phyloP scores from a whole-genome alignment of 1,139 yeast genomes.

The Fermentozyma sake region DNA sequence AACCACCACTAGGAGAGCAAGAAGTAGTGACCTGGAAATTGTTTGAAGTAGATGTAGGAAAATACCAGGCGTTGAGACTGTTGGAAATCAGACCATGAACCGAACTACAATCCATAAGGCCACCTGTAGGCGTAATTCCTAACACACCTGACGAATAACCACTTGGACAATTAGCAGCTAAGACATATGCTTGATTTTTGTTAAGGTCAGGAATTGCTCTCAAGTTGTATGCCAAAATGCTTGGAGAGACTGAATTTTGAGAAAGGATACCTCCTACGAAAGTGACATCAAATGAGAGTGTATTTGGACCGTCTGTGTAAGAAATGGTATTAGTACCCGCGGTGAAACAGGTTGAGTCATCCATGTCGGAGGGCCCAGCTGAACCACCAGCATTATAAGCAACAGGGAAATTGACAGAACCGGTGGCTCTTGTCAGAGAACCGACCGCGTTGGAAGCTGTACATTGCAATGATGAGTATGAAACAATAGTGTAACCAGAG shows the following conservation, averaged over 20 bases:
- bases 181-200: background rate
- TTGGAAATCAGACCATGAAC: conserved; percentile 18
- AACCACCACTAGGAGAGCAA: conserved; percentile 10
- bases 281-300: background rate
- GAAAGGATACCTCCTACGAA: background rate
- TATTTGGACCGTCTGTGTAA: conserved; percentile 1
- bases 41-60: conserved; percentile 11
- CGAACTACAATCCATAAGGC: conserved; percentile 19
- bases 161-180: conserved; percentile 19
- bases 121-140: conserved; percentile 17
- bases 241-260: background rate
- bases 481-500: conserved; percentile 20
- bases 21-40: conserved; percentile 7
- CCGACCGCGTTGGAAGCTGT: conserved; percentile 14
- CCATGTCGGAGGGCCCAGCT: too few species aligned
- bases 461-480: conserved; percentile 24
- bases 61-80: conserved; percentile 18
- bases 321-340: conserved; percentile 1
- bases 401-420: conserved; percentile 21
- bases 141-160: conserved; percentile 25
- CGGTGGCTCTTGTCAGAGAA: conserved; percentile 10
- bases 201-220: conserved; percentile 8
- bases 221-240: background rate
- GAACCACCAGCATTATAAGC: conserved; percentile 22
- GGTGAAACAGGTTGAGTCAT: background rate